Base-by-base conservation (phyloP, 1,139 yeast species). In the Yamadazyma dendronema region DNA sequence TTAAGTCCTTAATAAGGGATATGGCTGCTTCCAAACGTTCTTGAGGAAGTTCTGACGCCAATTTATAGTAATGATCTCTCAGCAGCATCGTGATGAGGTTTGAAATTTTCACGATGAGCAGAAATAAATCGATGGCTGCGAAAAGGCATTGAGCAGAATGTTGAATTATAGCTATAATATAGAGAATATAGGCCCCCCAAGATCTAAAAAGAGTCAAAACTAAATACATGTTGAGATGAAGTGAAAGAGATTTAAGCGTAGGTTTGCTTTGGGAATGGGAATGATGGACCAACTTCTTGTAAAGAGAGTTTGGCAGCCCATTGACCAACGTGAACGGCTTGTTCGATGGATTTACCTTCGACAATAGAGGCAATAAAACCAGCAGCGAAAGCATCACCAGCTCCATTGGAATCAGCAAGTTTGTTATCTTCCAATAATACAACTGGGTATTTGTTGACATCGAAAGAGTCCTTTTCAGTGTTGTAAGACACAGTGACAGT, bases 351-450 rank as follows among this genome's bases (percentile, higher is more conserved):
- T 65, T 84, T 79, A 50, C 84, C 89, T 65, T 83, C 71, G 39
- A 87, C 95, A 50, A 90, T 69, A 43, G 90, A 94, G 43, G 96
- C 96, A 51, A 90, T 67, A 65, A 92, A 92, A 41, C 98, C 99
- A 58, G 96, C 95, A 42, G 97, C 98, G 60, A 92, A 92, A 17
- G 98, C 97, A 61, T 92, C 99, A 63, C 98, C 99, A 33, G 98
- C 98, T 72, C 98, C 98, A 68, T 92, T 92, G 59, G 97, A 87
- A 70, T 92, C 99, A 41, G 76, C 82, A 47, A 92, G 77, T 64
- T 84, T 72, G 36, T 74, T 67, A 33, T 77, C 57, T 33, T 78
- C 84, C 57, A 92, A 75, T 45, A 82, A 77, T 52, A 79, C 83
- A 39, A 92, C 96, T 36, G 84, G 74, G 72, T 65, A 80, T 53